Conservation (phyloP, 78 protist genomes). For the Dictyostelium discoideum region dicty_2.7 NC_007089.4:4064501-4065000, state of each 20-base stretch:
- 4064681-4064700: background rate
- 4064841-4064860: slow-evolving; percentile 17
- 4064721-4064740: slow-evolving; percentile 72
- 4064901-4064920: background rate
- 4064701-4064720: slow-evolving; percentile 39
- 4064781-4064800: slow-evolving; percentile 58
- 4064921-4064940: background rate
- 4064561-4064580: background rate
- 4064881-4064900: slow-evolving; percentile 1
- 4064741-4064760: slow-evolving; percentile 61
- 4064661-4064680: background rate
- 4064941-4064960: background rate
- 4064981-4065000: slow-evolving; percentile 61
- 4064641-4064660: background rate
- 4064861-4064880: slow-evolving; percentile 57
- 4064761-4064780: slow-evolving; percentile 50
- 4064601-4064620: too few relatives aligned
- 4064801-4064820: slow-evolving; percentile 50
- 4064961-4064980: background rate
- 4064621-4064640: background rate
- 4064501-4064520: slow-evolving; percentile 51
- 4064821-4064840: slow-evolving; percentile 63
- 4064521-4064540: slow-evolving; percentile 9
- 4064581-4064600: too few relatives aligned
- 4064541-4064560: slow-evolving; percentile 36